Base-by-base conservation (phyloP, 192 early-diverging fungal species). In the Umbelopsis isabellina region DNA sequence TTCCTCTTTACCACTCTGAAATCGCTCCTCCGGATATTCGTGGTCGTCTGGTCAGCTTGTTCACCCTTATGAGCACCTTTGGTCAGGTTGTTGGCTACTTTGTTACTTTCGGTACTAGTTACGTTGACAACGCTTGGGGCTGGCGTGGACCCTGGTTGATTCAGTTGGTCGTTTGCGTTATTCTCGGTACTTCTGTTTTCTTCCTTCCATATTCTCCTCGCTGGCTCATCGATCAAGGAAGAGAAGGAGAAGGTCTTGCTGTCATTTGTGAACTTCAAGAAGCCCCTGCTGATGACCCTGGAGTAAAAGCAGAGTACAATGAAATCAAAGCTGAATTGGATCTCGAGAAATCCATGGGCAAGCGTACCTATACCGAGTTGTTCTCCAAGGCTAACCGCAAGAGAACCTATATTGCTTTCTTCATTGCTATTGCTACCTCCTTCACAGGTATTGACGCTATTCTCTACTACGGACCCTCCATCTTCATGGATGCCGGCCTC, bases 31-130 rank as follows among this genome's bases (percentile, higher is more conserved):
- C 94, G 4, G 89, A 90, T 16, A 91, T 95, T 72, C 92, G 94
- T 74, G 94, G 94, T 46, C 89, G 91, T 16, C 85, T 96, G 11
- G 88, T 93, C 44, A 88, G 91, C 21, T 81, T 95, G 46, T 91
- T 94, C 72, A 94, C 96, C 69, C 87, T 93, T 78, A 91, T 94
- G 72, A 94, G 95, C 74, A 95, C 93, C 50, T 88, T 93, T 83
- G 96, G 91, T 41, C 86, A 88, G 51, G 79, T 87, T 33, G 76
- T 90, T 13, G 85, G 87, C 30, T 91, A 86, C 67, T 83, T 83
- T 69, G 72, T 88, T 10, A 76, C 81, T 4, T 87, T 82, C 78
- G 83, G 71, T 46, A 75, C 74, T 25, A 68, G 64, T 18, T 71
- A 73, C 12, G n/a, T 65, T 11, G 72, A 55, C 73, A 53, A 37